phyloP scores from a whole-genome alignment of 1,284 basidiomycete genomes.

The Lentinus polychrous region DNA sequence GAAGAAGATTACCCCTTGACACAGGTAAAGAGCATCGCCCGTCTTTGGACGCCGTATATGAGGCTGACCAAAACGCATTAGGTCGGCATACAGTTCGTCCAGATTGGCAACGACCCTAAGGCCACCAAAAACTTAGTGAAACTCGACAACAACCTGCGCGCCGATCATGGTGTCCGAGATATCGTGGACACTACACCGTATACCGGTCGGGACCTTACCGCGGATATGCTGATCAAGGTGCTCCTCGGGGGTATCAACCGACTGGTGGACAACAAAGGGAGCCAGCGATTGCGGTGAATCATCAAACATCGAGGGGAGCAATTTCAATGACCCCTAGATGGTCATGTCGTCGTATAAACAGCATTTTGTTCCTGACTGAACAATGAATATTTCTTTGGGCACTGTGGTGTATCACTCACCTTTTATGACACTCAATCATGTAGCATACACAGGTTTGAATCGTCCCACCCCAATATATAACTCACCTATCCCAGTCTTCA shows the following conservation, averaged over 20 bases:
- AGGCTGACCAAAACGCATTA: constrained; percentile 18
- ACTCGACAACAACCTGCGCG: constrained; percentile 29
- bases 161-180: constrained; percentile 29
- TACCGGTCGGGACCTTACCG: constrained; percentile 30
- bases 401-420: too few species aligned
- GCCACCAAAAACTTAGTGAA: constrained; percentile 39
- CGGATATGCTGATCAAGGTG: constrained; percentile 43
- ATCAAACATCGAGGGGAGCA: too few species aligned
- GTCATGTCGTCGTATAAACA: too few species aligned
- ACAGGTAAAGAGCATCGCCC: constrained; percentile 32
- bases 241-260: constrained; percentile 54
- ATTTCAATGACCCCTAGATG: too few species aligned
- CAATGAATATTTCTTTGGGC: too few species aligned
- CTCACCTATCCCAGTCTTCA: constrained; percentile 68
- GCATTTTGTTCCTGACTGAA: too few species aligned
- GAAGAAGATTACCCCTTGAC: constrained; percentile 40
- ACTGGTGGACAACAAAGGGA: constrained; percentile 39
- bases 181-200: constrained; percentile 60
- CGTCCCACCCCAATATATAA: not conserved
- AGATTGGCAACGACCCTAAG: constrained; percentile 39
- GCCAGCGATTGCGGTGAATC: constrained; percentile 1
- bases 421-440: too few species aligned
- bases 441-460: not conserved
- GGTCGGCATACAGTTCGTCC: constrained; percentile 57
- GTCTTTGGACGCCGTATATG: not conserved